Percentiles rank a stretch among this genome's conserved stretches.
Conservation (phyloP, 2,329 filamentous ascomycete species). For the Byssothecium circinans region DNA sequence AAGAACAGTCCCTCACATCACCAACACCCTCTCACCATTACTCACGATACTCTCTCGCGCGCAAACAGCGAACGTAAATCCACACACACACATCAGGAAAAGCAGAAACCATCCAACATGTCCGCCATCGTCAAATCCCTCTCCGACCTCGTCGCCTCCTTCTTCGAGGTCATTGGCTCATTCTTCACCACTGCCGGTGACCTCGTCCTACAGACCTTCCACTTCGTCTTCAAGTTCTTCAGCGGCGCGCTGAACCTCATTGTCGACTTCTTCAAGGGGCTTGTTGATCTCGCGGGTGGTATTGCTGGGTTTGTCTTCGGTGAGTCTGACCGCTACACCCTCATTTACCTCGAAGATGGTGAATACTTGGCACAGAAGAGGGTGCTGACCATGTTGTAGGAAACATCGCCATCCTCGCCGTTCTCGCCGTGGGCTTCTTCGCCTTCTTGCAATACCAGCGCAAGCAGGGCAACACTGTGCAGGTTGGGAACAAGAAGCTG, state of each 20-base stretch:
- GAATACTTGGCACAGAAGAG: background rate
- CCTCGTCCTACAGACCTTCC: slow-evolving; percentile 32
- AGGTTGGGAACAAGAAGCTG: slow-evolving; percentile 42
- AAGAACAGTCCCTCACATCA: background rate
- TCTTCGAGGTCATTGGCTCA: slow-evolving; percentile 39
- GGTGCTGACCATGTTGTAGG: slow-evolving; percentile 21
- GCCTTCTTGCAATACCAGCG: slow-evolving; percentile 43
- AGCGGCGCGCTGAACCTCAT: slow-evolving; percentile 31
- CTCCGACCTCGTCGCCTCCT: slow-evolving; percentile 33
- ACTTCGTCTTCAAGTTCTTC: slow-evolving; percentile 32
- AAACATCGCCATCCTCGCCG: slow-evolving; percentile 39
- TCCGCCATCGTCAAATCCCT: slow-evolving; percentile 38
- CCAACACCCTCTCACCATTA: background rate
- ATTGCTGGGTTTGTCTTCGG: slow-evolving; percentile 38
- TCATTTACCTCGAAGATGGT: background rate
- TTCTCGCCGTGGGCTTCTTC: slow-evolving; percentile 34
- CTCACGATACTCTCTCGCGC: no score
- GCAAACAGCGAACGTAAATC: background rate
- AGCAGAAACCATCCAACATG: slow-evolving; percentile 23
- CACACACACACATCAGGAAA: slow-evolving; percentile 5
- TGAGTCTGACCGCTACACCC: slow-evolving; percentile 22
- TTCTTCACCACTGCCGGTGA: slow-evolving; percentile 39
- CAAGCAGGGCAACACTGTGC: slow-evolving; percentile 38
- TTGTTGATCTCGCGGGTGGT: slow-evolving; percentile 39
- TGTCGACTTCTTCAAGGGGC: slow-evolving; percentile 36